phyloP scores from a whole-genome alignment of 208 protist species.

The Trypanosoma melophagium region DNA sequence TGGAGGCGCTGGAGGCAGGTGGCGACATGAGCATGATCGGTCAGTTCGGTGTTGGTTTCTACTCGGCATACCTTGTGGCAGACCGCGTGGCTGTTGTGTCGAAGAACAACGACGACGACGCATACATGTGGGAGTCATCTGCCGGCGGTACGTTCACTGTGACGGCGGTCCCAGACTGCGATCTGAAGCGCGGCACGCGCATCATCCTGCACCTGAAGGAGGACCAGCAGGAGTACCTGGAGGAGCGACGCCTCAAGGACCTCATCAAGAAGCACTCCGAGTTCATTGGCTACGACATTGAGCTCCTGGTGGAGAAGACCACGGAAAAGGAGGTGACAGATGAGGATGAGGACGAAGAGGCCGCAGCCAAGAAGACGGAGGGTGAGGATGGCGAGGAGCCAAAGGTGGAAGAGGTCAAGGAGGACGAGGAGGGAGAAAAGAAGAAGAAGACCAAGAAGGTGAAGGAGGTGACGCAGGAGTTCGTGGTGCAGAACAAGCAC shows the following conservation, averaged over 20 bases:
- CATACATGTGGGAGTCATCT: slow-evolving; percentile 97
- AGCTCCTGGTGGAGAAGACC: slow-evolving; percentile 92
- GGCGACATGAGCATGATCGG: slow-evolving; percentile 99
- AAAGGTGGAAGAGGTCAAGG: slow-evolving; percentile 87
- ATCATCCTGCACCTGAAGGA: slow-evolving; percentile 98
- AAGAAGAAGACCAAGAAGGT: slow-evolving; percentile 87
- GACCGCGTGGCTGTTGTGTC: slow-evolving; percentile 96
- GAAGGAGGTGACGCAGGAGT: slow-evolving; percentile 84
- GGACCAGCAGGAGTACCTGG: slow-evolving; percentile 95
- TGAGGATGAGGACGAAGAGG: slow-evolving; percentile 89
- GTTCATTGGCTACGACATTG: slow-evolving; percentile 99
- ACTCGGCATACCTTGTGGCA: slow-evolving; percentile 99
- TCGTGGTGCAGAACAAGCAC: slow-evolving; percentile 97
- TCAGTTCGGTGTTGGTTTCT: slow-evolving; percentile 99
- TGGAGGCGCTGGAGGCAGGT: slow-evolving; percentile 96
- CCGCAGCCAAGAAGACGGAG: slow-evolving; percentile 39
- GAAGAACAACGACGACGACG: slow-evolving; percentile 97
- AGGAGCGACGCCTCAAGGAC: slow-evolving; percentile 95
- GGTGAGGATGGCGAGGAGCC: slow-evolving; percentile 81
- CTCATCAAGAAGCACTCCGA: slow-evolving; percentile 99
- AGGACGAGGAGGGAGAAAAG: slow-evolving; percentile 84
- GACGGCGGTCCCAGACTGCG: slow-evolving; percentile 64
- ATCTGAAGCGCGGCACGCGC: slow-evolving; percentile 95
- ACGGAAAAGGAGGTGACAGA: slow-evolving; percentile 94
- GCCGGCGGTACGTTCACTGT: slow-evolving; percentile 98